Evolutionary conservation across 2,329 filamentous ascomycete genomes (phyloP), one percentile per base, ranked within the genome.

Genomic region (Teratosphaeria destructans): DNA sequence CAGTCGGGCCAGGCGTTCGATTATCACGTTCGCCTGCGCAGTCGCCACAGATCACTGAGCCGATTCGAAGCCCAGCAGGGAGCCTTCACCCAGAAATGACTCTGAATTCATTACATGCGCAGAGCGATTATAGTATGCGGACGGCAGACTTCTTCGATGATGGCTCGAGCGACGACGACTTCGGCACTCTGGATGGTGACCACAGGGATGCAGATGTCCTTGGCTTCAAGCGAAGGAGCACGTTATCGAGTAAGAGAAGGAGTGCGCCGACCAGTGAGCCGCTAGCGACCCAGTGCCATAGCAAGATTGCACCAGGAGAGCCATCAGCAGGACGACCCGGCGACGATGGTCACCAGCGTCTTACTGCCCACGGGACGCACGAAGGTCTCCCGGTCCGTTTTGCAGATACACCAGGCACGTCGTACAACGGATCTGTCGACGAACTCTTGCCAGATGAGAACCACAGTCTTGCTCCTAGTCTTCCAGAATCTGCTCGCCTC

Each of bases 91-190:
- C 73, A 23, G 65, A 69, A 37, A 65, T 72, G 26, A 60, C 59
- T 4, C 63, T 71, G 61, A 71, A 68, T 37, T 70, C 66, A 11
- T 66, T 70, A 8, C 56, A 72, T 26, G 64, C 64, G 26, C 69
- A 71, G 63, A 60, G 63, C 14, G 71, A 73, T 57, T 64, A 65
- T 35, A 66, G 65, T 10, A 59, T 64, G 26, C 64, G 70, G 11
- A 72, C 67, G 2, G 65, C 65, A 10, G 71, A 74, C 61, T 74
- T 73, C 64, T 71, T 75, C 65, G 73, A 74, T 43, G 66, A 66
- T 47, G 37, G 39, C 29, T 64, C 65, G 5, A 67, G 65, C 10
- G 69, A 70, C 23, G 65, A 66, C 26, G 67, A 67, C 14, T 34
- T 57, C 14, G 55, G 53, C 55, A 39, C 55, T 56, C 35, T 60